Percentiles rank a stretch among this genome's conserved stretches.
Conservation (phyloP, 2,329 filamentous ascomycete species). For the Dothideomycetes sp. region DNA sequence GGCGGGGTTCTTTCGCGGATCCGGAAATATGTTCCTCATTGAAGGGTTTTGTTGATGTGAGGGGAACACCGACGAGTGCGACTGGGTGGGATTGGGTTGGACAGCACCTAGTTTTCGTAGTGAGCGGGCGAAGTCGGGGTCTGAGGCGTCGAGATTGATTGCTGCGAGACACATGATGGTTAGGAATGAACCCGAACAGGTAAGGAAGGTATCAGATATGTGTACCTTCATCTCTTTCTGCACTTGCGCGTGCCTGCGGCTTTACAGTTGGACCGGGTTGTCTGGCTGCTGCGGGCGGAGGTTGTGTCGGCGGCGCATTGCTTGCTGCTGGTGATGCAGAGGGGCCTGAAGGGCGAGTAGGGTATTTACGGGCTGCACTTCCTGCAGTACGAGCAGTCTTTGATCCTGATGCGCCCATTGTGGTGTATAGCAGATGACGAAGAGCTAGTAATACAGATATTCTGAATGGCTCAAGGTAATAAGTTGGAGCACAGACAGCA, state of each 20-base stretch:
- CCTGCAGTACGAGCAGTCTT: slow-evolving; percentile 42
- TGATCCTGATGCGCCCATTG: slow-evolving; percentile 49
- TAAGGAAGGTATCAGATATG: background rate
- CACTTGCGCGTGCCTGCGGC: slow-evolving; percentile 27
- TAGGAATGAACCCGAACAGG: background rate
- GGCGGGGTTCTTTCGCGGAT: slow-evolving; percentile 40
- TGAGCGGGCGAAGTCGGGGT: slow-evolving; percentile 64
- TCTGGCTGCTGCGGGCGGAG: slow-evolving; percentile 17
- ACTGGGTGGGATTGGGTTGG: slow-evolving; percentile 45
- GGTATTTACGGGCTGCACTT: slow-evolving; percentile 44
- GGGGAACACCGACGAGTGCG: slow-evolving; percentile 43
- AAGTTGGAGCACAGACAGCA: too few relatives aligned
- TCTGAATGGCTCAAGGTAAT: too few relatives aligned
- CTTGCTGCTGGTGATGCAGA: slow-evolving; percentile 18
- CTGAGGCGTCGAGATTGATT: slow-evolving; percentile 49
- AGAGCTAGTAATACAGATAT: too few relatives aligned
- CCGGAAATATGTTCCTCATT: slow-evolving; percentile 14
- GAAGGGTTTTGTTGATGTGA: slow-evolving; percentile 17
- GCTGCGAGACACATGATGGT: slow-evolving; percentile 22
- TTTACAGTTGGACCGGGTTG: slow-evolving; percentile 29
- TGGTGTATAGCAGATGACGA: too few relatives aligned
- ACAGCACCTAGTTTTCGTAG: slow-evolving; percentile 56
- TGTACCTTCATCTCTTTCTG: slow-evolving; percentile 27
- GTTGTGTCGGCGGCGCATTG: slow-evolving; percentile 14
- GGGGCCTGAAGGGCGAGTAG: slow-evolving; percentile 29